Evolutionary conservation across 2,329 filamentous ascomycete species (phyloP).

Genomic region (Verticillium albo-atrum): DNA sequence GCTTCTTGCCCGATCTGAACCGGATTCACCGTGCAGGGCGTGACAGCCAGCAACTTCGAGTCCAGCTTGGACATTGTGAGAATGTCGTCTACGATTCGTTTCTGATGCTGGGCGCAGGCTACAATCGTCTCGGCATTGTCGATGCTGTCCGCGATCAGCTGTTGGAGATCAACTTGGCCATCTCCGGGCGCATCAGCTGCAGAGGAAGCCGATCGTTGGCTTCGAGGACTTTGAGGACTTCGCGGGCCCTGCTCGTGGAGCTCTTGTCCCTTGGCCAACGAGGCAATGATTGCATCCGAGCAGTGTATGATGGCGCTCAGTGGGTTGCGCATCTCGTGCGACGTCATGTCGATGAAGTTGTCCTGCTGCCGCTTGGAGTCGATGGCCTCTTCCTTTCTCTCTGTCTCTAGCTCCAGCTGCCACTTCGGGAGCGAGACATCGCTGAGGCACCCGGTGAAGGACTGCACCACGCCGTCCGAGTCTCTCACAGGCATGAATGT

Average conservation of each 20-base stretch:
- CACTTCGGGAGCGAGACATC: conserved; percentile 46
- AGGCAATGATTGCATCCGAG: conserved; percentile 63
- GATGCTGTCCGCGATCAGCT: conserved; percentile 55
- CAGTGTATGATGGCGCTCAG: conserved; percentile 70
- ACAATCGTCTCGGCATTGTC: conserved; percentile 75
- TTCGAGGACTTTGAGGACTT: background rate
- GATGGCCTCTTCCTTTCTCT: conserved; percentile 50
- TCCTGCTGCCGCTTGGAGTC: conserved; percentile 67
- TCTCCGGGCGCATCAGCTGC: conserved; percentile 1
- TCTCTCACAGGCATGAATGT: conserved; percentile 47
- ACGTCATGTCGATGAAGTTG: conserved; percentile 71
- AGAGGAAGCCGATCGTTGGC: background rate
- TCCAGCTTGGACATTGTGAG: conserved; percentile 72
- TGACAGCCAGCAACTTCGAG: conserved; percentile 67
- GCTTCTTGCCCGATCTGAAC: conserved; percentile 61
- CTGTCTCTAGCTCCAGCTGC: conserved; percentile 45
- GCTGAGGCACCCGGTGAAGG: conserved; percentile 44
- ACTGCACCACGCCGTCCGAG: conserved; percentile 40
- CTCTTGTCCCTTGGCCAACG: conserved; percentile 38
- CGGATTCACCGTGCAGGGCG: conserved; percentile 65
- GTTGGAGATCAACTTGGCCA: conserved; percentile 18
- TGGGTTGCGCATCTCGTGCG: conserved; percentile 71
- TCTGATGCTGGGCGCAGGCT: conserved; percentile 75
- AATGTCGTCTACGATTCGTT: conserved; percentile 72
- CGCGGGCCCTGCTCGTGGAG: conserved; percentile 19